A percentile compares a stretch with the other conserved stretches of the same genome.
Conservation (phyloP, 2,329 filamentous ascomycete genomes). For the Lachnellula cervina region DNA sequence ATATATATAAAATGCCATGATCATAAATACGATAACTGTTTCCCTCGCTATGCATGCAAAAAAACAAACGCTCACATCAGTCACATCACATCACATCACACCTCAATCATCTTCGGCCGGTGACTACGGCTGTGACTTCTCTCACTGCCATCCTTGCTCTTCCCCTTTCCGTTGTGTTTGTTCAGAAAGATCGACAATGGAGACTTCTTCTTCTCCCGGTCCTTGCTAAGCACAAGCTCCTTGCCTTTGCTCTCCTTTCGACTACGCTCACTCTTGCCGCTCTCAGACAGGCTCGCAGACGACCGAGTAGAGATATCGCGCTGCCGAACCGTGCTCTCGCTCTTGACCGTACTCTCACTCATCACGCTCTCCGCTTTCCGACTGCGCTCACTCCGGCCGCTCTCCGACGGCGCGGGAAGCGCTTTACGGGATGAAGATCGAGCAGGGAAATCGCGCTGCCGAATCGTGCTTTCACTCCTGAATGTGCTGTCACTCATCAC, state of each 20-base stretch:
- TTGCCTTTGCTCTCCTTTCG: conserved; percentile 6
- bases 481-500: conserved; percentile 1
- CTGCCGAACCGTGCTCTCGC: neutral
- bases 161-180: conserved; percentile 8
- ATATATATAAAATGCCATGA: neutral
- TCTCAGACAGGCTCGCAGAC: neutral
- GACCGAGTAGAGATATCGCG: conserved; percentile 1
- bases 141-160: neutral
- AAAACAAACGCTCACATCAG: neutral
- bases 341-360: conserved; percentile 4
- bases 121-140: conserved; percentile 3
- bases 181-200: conserved; percentile 5
- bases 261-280: neutral
- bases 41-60: neutral
- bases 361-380: conserved; percentile 3
- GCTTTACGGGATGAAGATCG: neutral
- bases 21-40: neutral
- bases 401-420: neutral
- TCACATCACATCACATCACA: neutral
- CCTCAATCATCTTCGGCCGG: conserved; percentile 7
- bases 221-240: conserved; percentile 2
- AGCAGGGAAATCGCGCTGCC: neutral
- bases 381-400: neutral
- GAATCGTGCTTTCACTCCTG: neutral
- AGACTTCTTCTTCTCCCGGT: conserved; percentile 7